Evolutionary conservation across 2,329 filamentous ascomycete species (phyloP).

Genomic region (Cytospora piceicola): DNA sequence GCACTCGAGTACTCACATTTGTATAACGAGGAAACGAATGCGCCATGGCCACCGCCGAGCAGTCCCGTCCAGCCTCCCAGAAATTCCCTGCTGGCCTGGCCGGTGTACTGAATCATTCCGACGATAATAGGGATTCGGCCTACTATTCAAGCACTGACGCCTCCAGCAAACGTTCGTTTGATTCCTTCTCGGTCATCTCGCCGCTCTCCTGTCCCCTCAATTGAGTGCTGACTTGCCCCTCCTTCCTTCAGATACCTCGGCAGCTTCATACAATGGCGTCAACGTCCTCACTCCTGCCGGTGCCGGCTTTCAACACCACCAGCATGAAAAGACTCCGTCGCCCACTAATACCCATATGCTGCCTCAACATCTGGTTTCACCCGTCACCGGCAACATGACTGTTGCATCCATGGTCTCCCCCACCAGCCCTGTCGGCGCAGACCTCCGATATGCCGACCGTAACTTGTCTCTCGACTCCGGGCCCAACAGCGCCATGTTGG

Average conservation of each 20-base stretch:
- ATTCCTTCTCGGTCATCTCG: slow-evolving; percentile 1
- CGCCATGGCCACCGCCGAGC: slow-evolving; percentile 44
- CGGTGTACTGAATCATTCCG: slow-evolving; percentile 55
- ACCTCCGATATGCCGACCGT: slow-evolving; percentile 50
- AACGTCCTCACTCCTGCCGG: slow-evolving; percentile 46
- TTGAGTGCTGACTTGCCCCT: slow-evolving; percentile 24
- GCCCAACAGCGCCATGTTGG: slow-evolving; percentile 40
- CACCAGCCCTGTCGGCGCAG: slow-evolving; percentile 51
- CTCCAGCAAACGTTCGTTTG: slow-evolving; percentile 54
- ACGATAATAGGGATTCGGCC: slow-evolving; percentile 56
- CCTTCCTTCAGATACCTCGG: slow-evolving; percentile 47
- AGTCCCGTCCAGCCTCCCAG: slow-evolving; percentile 44
- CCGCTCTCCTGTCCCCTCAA: neutral
- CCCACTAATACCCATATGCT: slow-evolving; percentile 57
- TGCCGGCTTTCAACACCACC: slow-evolving; percentile 55
- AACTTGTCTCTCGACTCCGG: slow-evolving; percentile 47
- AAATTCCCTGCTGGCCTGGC: slow-evolving; percentile 54
- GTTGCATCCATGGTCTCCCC: slow-evolving; percentile 69
- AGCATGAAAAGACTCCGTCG: slow-evolving; percentile 65
- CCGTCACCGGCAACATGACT: slow-evolving; percentile 64
- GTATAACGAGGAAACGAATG: slow-evolving; percentile 2
- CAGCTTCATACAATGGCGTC: slow-evolving; percentile 48
- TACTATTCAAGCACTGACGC: slow-evolving; percentile 55
- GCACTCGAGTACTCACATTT: slow-evolving; percentile 15
- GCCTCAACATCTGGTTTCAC: slow-evolving; percentile 59